Conservation (phyloP, 805 yeast species). For the Soucietia sequanensis region DNA sequence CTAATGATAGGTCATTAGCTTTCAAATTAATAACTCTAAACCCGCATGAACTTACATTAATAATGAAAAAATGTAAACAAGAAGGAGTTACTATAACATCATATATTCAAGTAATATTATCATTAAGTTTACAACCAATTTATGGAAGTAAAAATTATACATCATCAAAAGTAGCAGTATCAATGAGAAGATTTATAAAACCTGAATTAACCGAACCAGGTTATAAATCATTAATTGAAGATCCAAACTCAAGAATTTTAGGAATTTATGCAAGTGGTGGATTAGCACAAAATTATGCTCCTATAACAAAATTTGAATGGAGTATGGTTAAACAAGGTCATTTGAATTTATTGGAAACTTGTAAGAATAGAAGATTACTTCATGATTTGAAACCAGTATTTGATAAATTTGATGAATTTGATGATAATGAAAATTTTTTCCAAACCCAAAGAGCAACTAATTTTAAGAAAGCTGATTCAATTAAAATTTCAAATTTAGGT, state of each 20-base stretch:
- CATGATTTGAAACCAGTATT: constrained; percentile 19
- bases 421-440: constrained; percentile 22
- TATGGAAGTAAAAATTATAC: constrained; percentile 24
- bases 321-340: constrained; percentile 22
- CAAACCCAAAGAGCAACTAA: constrained; percentile 17
- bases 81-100: constrained; percentile 33
- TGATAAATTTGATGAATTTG: constrained; percentile 10
- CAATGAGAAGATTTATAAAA: constrained; percentile 27
- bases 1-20: constrained; percentile 15
- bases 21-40: constrained; percentile 27
- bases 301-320: constrained; percentile 33
- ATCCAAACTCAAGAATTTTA: constrained; percentile 21
- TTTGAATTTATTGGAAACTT: constrained; percentile 14
- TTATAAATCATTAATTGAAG: constrained; percentile 15
- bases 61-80: constrained; percentile 26
- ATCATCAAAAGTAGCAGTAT: constrained; percentile 28
- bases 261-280: constrained; percentile 38
- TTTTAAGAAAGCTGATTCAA: constrained; percentile 26
- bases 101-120: constrained; percentile 23
- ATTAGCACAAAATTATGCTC: constrained; percentile 27
- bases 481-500: constrained; percentile 39
- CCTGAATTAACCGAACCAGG: constrained; percentile 9
- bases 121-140: constrained; percentile 27
- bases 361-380: constrained; percentile 21
- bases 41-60: constrained; percentile 18